Percentiles rank a stretch among this genome's conserved stretches.
These are phyloP conservation scores for Rhodamnia rubescens DNA, from an alignment of 345 rosid species.

Conservation along the genomic window DNA sequence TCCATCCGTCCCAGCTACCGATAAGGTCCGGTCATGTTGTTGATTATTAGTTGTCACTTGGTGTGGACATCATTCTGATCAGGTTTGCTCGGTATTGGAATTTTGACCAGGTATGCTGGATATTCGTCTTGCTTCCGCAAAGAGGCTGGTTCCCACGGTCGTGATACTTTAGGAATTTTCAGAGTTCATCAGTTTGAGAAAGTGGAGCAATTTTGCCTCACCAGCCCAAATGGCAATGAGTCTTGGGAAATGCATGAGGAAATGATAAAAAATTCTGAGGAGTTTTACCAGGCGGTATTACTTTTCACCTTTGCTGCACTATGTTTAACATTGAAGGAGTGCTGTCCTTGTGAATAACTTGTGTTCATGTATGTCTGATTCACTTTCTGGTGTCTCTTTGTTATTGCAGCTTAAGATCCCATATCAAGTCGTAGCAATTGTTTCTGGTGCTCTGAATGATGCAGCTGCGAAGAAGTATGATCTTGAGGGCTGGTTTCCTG, in stretches of 20 bases:
- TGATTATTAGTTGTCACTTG: not conserved
- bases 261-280: conserved; percentile 88
- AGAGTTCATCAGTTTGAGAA: conserved; percentile 99
- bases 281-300: conserved; percentile 64
- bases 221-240: conserved; percentile 70
- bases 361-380: not conserved
- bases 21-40: conserved; percentile 29
- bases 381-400: not conserved
- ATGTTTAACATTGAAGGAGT: not conserved
- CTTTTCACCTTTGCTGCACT: not conserved
- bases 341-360: not conserved
- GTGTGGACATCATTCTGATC: not conserved
- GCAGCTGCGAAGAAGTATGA: conserved; percentile 97
- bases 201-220: conserved; percentile 88
- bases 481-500: conserved; percentile 94
- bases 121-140: conserved; percentile 90
- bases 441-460: conserved; percentile 86
- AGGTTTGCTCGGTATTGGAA: not conserved
- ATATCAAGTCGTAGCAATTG: conserved; percentile 72
- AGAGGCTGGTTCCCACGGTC: conserved; percentile 98
- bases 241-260: conserved; percentile 94
- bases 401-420: conserved; percentile 67
- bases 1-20: conserved; percentile 78
- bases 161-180: conserved; percentile 91
- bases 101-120: conserved; percentile 73